These are phyloP conservation scores for Xylariaceae sp. DNA, from an alignment of 2,329 filamentous ascomycete species.

Conservation along the genomic window DNA sequence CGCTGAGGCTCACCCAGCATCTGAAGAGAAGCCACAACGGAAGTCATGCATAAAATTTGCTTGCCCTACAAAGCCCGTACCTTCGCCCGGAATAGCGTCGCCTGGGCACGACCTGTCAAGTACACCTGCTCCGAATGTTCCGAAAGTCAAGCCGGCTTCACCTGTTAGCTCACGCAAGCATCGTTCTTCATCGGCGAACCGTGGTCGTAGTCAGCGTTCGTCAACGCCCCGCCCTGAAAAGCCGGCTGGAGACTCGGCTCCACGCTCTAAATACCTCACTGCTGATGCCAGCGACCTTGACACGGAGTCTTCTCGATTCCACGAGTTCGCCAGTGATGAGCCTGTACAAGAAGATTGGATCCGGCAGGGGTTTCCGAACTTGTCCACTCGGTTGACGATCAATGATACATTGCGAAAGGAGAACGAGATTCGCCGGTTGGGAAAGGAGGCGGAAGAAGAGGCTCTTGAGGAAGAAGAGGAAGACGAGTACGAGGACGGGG, in stretches of 20 bases:
- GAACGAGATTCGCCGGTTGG: slow-evolving; percentile 77
- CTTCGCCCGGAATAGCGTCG: slow-evolving; percentile 36
- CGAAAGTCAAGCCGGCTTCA: slow-evolving; percentile 19
- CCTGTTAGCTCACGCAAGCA: slow-evolving; percentile 24
- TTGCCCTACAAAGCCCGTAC: slow-evolving; percentile 52
- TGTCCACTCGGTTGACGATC: slow-evolving; percentile 72
- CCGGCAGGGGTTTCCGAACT: slow-evolving; percentile 56
- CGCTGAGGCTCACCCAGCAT: slow-evolving; percentile 29
- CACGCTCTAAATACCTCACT: slow-evolving; percentile 44
- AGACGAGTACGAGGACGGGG: slow-evolving; percentile 42
- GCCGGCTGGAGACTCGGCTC: slow-evolving; percentile 34
- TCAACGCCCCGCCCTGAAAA: slow-evolving; percentile 34
- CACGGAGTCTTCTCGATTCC: slow-evolving; percentile 62
- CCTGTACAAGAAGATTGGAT: slow-evolving; percentile 90
- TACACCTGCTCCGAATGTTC: slow-evolving; percentile 3
- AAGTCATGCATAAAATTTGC: slow-evolving; percentile 71
- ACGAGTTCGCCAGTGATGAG: slow-evolving; percentile 84
- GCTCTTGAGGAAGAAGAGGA: slow-evolving; percentile 70
- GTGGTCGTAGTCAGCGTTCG: slow-evolving; percentile 23
- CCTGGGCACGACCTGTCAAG: slow-evolving; percentile 19
- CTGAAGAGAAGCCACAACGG: slow-evolving; percentile 38
- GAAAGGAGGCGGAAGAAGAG: slow-evolving; percentile 87
- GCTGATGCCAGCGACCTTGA: slow-evolving; percentile 46
- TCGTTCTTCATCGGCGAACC: slow-evolving; percentile 27
- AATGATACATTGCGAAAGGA: slow-evolving; percentile 88